Conservation (phyloP, 108 stramenopile genomes). For the Stephanodiscus triporus region DNA sequence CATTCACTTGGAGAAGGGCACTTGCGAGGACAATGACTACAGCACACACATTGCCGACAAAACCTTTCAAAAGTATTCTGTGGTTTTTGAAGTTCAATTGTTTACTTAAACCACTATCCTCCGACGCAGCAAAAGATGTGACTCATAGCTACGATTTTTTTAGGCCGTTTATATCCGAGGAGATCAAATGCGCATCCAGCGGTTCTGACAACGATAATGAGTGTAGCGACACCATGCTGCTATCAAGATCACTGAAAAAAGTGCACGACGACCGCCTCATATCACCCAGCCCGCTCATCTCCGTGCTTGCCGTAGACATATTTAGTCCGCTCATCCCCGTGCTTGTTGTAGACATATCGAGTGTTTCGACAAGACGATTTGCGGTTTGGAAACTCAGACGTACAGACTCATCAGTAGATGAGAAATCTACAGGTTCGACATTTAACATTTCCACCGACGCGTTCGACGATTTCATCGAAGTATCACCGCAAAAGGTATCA, state of each 20-base stretch:
- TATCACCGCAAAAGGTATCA: neutral
- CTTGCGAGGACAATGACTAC: constrained; percentile 54
- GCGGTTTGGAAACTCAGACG: constrained; percentile 23
- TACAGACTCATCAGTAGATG: constrained; percentile 15
- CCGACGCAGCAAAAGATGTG: no score
- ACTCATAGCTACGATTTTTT: neutral
- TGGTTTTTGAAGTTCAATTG: constrained; percentile 49
- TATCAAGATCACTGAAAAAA: neutral
- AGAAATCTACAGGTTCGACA: neutral
- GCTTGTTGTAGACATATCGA: constrained; percentile 16
- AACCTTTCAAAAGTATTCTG: constrained; percentile 54
- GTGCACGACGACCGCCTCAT: neutral
- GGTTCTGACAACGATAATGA: constrained; percentile 26
- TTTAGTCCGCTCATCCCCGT: neutral
- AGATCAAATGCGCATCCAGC: neutral
- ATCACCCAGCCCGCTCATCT: neutral
- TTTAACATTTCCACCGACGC: neutral
- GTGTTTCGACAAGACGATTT: constrained; percentile 18
- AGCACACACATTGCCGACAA: constrained; percentile 52
- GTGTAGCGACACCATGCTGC: constrained; percentile 20
- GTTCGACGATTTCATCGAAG: neutral
- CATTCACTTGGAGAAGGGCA: constrained; percentile 35
- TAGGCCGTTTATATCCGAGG: neutral
- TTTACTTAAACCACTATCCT: neutral
- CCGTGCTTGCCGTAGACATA: constrained; percentile 8